Evolutionary conservation across 2,329 filamentous ascomycete species (phyloP), one percentile per base, ranked within the genome.

Genomic region (Fusarium floridanum): DNA sequence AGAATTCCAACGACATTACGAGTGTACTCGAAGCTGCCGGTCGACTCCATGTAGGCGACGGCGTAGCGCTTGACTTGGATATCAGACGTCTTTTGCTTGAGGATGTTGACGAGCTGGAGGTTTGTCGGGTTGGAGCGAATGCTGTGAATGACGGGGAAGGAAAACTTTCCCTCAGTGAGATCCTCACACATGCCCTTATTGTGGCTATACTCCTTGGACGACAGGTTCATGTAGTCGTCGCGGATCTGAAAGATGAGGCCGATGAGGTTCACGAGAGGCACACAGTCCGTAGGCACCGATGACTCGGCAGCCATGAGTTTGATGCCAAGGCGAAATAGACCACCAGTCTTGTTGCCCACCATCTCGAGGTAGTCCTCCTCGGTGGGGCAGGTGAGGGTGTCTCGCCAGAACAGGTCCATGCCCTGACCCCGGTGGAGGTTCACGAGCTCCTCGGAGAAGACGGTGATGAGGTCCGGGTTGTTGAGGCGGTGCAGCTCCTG

Each of bases 151-250:
- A 98, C 92, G 45, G 95, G 95, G 82, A 98, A 98, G 29, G 93
- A 96, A 86, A 98, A 98, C 87, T 98, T 98, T 73, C 96, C 96
- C 85, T 98, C 97, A 1, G 95, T 98, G 77, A 98, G 85, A 83
- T 98, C 97, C 85, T 98, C 96, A 83, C 94, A 97, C 77, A 98
- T 90, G 60, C 96, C 97, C 86, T 98, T 98, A 83, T 97, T 96
- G 74, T 93, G 87, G 41, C 91, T 92, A 86, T 98, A 98, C 79
- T 91, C 88, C n/a, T 85, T 86, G 20, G 88, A 90, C 34, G 88
- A 90, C 50, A 99, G 91, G 82, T 98, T 98, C 83, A 95, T 91
- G 85, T 98, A 98, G 88, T 99, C 97, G 85, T 96, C 94, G 77
- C 94, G 91, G 84, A 97, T 97, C 83, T 97, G 95, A 87, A 95